phyloP scores from a whole-genome alignment of 2,329 filamentous ascomycete species.

The Colletotrichum eremochloae region DNA sequence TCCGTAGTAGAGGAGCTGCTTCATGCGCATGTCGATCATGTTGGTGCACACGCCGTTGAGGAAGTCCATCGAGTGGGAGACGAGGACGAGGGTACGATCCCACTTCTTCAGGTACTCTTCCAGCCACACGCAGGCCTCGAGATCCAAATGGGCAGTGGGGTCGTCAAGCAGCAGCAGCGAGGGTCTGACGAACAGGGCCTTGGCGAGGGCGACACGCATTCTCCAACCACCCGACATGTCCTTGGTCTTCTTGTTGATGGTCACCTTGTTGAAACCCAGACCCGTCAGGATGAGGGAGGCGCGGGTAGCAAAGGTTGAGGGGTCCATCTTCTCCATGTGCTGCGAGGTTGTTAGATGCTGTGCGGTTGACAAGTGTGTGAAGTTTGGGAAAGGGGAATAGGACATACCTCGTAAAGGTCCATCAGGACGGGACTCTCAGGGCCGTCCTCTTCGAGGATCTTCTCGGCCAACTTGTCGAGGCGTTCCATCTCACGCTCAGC shows the following conservation, averaged over 20 bases:
- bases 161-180: constrained; percentile 96
- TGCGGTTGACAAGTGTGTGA: background rate
- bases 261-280: constrained; percentile 98
- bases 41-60: constrained; percentile 97
- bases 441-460: constrained; percentile 90
- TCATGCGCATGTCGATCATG: constrained; percentile 98
- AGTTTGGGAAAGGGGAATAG: accelerated
- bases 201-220: constrained; percentile 98
- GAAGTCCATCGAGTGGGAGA: constrained; percentile 99
- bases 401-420: constrained; percentile 92
- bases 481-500: constrained; percentile 93
- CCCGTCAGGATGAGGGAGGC: constrained; percentile 97
- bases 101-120: constrained; percentile 99
- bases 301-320: constrained; percentile 94
- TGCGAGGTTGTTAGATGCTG: constrained; percentile 53
- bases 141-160: constrained; percentile 98
- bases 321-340: constrained; percentile 99
- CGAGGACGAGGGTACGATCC: constrained; percentile 95
- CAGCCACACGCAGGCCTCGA: constrained; percentile 99
- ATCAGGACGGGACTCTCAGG: constrained; percentile 91
- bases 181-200: constrained; percentile 98
- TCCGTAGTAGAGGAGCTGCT: constrained; percentile 95
- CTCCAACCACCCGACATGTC: constrained; percentile 99
- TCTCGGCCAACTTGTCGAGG: constrained; percentile 89
- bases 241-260: constrained; percentile 99